Conservation (phyloP, 2,329 filamentous ascomycete genomes). For the Dactylellina haptotyla region DNA sequence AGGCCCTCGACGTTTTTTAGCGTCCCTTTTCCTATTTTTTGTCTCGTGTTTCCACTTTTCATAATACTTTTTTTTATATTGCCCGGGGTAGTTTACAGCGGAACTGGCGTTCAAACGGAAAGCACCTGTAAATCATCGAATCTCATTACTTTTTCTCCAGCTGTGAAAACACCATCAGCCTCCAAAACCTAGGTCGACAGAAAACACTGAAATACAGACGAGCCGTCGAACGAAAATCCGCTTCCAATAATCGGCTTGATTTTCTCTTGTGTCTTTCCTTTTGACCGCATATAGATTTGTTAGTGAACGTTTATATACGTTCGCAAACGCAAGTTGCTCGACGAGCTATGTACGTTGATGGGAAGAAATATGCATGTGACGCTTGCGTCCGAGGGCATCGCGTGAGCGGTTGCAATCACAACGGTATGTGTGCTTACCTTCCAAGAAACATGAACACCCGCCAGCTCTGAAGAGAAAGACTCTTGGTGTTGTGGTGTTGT, state of each 20-base stretch:
- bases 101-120: constrained; percentile 55
- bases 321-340: constrained; percentile 57
- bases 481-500: constrained; percentile 39
- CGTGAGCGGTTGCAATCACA: constrained; percentile 97
- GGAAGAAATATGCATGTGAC: constrained; percentile 97
- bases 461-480: no score
- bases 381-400: constrained; percentile 98
- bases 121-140: constrained; percentile 54
- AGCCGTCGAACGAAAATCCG: constrained; percentile 50
- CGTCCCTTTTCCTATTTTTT: constrained; percentile 56
- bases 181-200: constrained; percentile 54
- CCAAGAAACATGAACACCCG: no score
- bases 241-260: constrained; percentile 55
- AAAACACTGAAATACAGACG: constrained; percentile 47
- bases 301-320: constrained; percentile 53
- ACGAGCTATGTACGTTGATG: constrained; percentile 79
- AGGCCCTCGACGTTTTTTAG: constrained; percentile 55
- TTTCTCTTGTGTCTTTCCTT: constrained; percentile 58
- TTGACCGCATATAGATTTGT: constrained; percentile 41
- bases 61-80: constrained; percentile 55
- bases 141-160: constrained; percentile 39
- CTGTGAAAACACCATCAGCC: constrained; percentile 54
- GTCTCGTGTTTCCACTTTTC: constrained; percentile 57
- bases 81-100: constrained; percentile 52
- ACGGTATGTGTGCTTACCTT: constrained; percentile 72